Conservation (phyloP, 2,329 filamentous ascomycete species). For the Colletotrichum aenigma region DNA sequence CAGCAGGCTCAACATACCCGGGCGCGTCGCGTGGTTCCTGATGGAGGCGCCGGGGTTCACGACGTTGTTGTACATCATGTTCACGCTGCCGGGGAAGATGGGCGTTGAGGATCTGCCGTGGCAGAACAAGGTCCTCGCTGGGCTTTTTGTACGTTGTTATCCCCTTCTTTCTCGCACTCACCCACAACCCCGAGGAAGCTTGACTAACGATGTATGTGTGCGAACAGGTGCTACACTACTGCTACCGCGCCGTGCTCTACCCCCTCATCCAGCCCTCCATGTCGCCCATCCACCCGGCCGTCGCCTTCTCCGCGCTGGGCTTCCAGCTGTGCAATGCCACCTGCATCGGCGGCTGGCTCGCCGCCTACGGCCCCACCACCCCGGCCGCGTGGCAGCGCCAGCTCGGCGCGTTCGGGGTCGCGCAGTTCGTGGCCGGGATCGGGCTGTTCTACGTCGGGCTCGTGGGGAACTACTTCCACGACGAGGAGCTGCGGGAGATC, state of each 20-base stretch:
- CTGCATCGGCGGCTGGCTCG: constrained; percentile 80
- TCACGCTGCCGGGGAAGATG: constrained; percentile 63
- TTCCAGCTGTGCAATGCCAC: constrained; percentile 87
- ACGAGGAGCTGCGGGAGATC: constrained; percentile 88
- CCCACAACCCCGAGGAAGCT: background rate
- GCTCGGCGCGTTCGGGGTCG: constrained; percentile 36
- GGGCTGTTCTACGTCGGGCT: constrained; percentile 79
- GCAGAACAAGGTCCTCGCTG: constrained; percentile 79
- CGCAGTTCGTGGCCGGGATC: constrained; percentile 67
- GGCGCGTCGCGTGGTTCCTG: constrained; percentile 82
- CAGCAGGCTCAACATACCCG: constrained; percentile 83
- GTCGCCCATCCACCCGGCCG: constrained; percentile 79
- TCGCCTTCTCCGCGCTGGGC: constrained; percentile 66
- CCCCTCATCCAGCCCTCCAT: constrained; percentile 89
- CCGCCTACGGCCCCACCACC: constrained; percentile 76
- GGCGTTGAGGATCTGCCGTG: constrained; percentile 68
- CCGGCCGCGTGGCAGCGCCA: constrained; percentile 51
- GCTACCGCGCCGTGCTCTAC: constrained; percentile 84
- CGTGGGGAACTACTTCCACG: constrained; percentile 83
- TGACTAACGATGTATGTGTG: background rate
- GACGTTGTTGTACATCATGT: constrained; percentile 80
- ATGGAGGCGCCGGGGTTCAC: constrained; percentile 87
- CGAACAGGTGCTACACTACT: constrained; percentile 78
- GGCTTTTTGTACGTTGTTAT: constrained; percentile 57
- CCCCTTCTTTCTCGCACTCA: fast-evolving